Percentiles rank a stretch among this genome's conserved stretches.
Evolutionary conservation across 805 yeast species (phyloP).

Genomic region (Phaffomyces antillensis): DNA sequence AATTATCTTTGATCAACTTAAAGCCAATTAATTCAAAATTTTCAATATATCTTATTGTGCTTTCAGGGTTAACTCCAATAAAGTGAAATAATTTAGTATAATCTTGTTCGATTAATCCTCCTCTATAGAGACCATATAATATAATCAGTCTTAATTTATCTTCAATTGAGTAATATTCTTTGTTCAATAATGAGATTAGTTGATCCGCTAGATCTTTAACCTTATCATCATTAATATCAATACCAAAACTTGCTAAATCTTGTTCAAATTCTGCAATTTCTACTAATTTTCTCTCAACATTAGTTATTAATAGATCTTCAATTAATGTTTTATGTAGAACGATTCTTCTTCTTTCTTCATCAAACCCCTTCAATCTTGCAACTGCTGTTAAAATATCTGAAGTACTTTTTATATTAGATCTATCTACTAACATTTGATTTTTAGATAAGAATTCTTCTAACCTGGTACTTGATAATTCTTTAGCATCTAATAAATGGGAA

Average conservation of each 20-base stretch:
- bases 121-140: constrained; percentile 71
- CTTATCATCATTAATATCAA: constrained; percentile 58
- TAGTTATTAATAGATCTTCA: constrained; percentile 56
- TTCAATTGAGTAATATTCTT: constrained; percentile 41
- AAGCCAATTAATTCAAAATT: constrained; percentile 56
- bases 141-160: constrained; percentile 74
- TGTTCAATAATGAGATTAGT: constrained; percentile 46
- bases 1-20: constrained; percentile 39
- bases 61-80: constrained; percentile 33
- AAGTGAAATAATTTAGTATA: constrained; percentile 61
- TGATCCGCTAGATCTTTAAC: constrained; percentile 54
- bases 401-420: constrained; percentile 55
- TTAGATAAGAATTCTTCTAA: constrained; percentile 60
- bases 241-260: constrained; percentile 65
- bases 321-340: constrained; percentile 54
- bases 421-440: constrained; percentile 70
- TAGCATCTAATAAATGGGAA: constrained; percentile 67
- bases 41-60: constrained; percentile 46
- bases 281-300: constrained; percentile 52
- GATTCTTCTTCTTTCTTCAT: constrained; percentile 55
- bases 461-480: constrained; percentile 49
- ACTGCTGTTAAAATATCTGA: constrained; percentile 71
- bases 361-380: constrained; percentile 61
- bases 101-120: constrained; percentile 73
- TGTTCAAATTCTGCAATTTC: constrained; percentile 85